Evolutionary conservation across 2,329 filamentous ascomycete genomes (phyloP).

Genomic region (Trichoderma polysporum): DNA sequence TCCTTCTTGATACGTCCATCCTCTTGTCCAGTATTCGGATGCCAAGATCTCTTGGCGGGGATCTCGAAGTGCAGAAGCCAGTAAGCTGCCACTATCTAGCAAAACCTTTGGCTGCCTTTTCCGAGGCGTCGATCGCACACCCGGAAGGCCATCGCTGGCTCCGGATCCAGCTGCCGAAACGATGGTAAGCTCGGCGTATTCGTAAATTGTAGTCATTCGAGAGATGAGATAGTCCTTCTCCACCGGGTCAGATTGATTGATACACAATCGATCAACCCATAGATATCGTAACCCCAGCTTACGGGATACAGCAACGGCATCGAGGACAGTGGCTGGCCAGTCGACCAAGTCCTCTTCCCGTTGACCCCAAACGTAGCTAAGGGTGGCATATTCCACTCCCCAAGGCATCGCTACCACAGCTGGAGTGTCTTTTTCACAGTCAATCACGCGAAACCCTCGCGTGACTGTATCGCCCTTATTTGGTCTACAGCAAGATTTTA

Average conservation of each 20-base stretch:
- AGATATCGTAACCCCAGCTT: conserved; percentile 44
- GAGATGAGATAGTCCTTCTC: conserved; percentile 26
- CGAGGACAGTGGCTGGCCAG: conserved; percentile 38
- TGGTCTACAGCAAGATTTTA: neutral
- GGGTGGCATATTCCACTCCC: conserved; percentile 37
- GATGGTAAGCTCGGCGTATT: conserved; percentile 13
- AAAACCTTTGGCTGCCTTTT: neutral
- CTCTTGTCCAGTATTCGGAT: conserved; percentile 22
- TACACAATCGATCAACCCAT: conserved; percentile 49
- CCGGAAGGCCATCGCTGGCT: conserved; percentile 10
- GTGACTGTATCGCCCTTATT: neutral
- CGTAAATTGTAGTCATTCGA: conserved; percentile 16
- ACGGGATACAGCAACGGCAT: conserved; percentile 45
- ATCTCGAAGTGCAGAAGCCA: conserved; percentile 11
- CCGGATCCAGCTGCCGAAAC: conserved; percentile 11
- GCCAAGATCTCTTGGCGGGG: conserved; percentile 6
- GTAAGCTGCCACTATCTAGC: neutral
- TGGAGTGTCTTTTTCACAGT: neutral
- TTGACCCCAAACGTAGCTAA: conserved; percentile 46
- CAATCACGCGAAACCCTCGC: conserved; percentile 9
- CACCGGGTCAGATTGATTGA: conserved; percentile 44
- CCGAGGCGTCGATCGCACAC: neutral
- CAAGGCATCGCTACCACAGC: neutral
- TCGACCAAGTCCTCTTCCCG: conserved; percentile 10
- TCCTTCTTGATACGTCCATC: conserved; percentile 25